phyloP scores from a whole-genome alignment of 1,284 basidiomycete species.

The Salmacisia buchloeana region DNA sequence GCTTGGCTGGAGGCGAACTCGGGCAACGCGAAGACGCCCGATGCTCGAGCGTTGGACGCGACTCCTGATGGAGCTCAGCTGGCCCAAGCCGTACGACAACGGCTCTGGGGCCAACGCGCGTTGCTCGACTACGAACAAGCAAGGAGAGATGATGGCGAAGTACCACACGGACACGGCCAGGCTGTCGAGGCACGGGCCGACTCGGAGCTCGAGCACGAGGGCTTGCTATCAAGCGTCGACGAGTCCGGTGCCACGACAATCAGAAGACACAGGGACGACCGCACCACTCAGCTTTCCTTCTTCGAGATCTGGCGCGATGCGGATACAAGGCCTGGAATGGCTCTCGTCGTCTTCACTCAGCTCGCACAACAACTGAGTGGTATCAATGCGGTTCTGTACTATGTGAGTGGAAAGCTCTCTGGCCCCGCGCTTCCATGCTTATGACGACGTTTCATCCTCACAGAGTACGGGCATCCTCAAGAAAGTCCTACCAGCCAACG shows the following conservation, averaged over 20 bases:
- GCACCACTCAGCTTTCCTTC: neutral
- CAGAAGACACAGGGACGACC: neutral
- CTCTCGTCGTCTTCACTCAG: constrained; percentile 38
- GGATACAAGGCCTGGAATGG: constrained; percentile 22
- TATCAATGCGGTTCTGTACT: constrained; percentile 18
- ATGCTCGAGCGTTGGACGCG: constrained; percentile 18
- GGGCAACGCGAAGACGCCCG: constrained; percentile 4
- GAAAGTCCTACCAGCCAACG: constrained; percentile 28
- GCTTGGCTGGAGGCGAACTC: constrained; percentile 32
- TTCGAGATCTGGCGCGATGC: constrained; percentile 19
- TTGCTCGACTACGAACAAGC: neutral
- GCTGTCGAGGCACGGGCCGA: neutral
- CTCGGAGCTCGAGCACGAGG: constrained; percentile 16
- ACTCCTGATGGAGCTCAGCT: constrained; percentile 23
- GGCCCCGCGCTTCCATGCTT: neutral
- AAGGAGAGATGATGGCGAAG: constrained; percentile 14
- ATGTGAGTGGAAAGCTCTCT: neutral
- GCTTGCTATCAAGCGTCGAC: neutral
- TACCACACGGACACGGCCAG: too few species aligned
- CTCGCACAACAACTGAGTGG: constrained; percentile 44
- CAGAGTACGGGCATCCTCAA: constrained; percentile 42
- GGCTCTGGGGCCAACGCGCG: neutral
- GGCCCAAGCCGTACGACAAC: neutral
- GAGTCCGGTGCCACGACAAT: neutral
- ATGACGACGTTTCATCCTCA: neutral